Percentiles rank a stretch among this genome's conserved stretches.
Conservation (phyloP, 2,329 filamentous ascomycete genomes). For the Alternaria panax region DNA sequence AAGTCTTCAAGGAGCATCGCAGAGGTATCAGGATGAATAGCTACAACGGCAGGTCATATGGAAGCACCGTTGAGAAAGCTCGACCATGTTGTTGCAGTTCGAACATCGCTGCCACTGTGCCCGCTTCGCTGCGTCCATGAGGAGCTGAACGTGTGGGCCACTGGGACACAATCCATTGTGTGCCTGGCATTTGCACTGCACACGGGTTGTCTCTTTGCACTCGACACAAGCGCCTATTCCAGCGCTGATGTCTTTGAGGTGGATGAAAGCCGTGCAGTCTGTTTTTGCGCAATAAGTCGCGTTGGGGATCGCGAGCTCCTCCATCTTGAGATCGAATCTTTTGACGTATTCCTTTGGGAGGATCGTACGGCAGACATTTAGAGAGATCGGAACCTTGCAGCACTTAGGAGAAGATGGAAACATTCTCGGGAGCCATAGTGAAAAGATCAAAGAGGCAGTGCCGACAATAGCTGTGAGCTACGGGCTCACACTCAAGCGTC, state of each 20-base stretch:
- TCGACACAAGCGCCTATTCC: conserved; percentile 18
- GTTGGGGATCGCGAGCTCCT: conserved; percentile 29
- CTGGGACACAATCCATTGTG: conserved; percentile 21
- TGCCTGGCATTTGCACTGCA: conserved; percentile 17
- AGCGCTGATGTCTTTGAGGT: conserved; percentile 8
- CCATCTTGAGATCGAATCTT: conserved; percentile 21
- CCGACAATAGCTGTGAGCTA: neutral
- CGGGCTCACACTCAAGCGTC: neutral
- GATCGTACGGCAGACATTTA: conserved; percentile 16
- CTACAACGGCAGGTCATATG: conserved; percentile 29
- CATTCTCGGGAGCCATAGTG: conserved; percentile 17
- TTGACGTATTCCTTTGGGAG: conserved; percentile 16
- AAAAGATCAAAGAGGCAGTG: conserved; percentile 9
- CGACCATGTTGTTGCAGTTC: conserved; percentile 28
- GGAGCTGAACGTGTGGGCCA: conserved; percentile 21
- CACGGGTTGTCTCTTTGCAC: conserved; percentile 21
- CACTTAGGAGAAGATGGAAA: conserved; percentile 32
- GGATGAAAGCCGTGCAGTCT: conserved; percentile 24
- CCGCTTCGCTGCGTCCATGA: conserved; percentile 25
- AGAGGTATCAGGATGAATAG: conserved; percentile 31
- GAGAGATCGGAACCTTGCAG: conserved; percentile 24
- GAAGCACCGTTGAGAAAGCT: conserved; percentile 24
- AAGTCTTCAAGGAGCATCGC: conserved; percentile 23
- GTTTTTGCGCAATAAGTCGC: conserved; percentile 23
- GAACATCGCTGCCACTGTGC: conserved; percentile 29